Base-by-base conservation (phyloP, 2,329 filamentous ascomycete species). In the Cladosporium sp. region DNA sequence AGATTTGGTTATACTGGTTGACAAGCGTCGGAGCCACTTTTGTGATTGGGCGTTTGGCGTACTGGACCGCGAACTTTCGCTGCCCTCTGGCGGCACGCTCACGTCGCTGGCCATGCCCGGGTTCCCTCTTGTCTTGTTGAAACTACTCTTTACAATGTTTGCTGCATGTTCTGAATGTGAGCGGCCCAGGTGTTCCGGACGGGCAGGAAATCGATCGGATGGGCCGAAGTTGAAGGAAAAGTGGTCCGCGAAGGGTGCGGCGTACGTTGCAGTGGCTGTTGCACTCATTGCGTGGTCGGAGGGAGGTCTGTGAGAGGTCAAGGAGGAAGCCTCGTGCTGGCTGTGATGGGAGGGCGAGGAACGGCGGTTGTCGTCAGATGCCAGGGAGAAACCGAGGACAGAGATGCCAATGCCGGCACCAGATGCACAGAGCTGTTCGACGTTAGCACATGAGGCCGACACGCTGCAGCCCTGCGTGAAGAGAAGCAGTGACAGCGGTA, bases 1-100 rank as follows among this genome's bases (percentile, higher is more conserved):
- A 52, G 70, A 71, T 34, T 60, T 59, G 22, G 68, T 66, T 49
- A 69, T 64, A 48, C 57, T 65, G 59, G 60, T 77, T 22, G 88
- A 90, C 37, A 91, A 74, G 50, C 87, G 83, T 64, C 84, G 83
- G 62, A 91, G 84, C 89, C 89, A 92, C 25, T 36, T 58, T 35
- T 47, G 63, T 58, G 57, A 60, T 62, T 56, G 62, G 57, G 36
- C 45, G 53, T 39, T 60, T 36, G 60, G 58, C 42, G 61, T 61
- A 25, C 55, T 56, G 6, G 49, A 25, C n/a, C 55, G 58, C 49
- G 58, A 60, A 13, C 53, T 45, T 20, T 45, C 39, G 13, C 48
- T 55, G 57, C 60, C 60, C 13, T 61, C 54, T 15, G 35, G 55
- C 34, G n/a, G 55, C 37, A 51, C 25, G 32, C 20, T 25, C 13